Percentiles rank a stretch among this genome's conserved stretches.
Evolutionary conservation across 129 eudicot species (phyloP).

Genomic region (Calendula officinalis): DNA sequence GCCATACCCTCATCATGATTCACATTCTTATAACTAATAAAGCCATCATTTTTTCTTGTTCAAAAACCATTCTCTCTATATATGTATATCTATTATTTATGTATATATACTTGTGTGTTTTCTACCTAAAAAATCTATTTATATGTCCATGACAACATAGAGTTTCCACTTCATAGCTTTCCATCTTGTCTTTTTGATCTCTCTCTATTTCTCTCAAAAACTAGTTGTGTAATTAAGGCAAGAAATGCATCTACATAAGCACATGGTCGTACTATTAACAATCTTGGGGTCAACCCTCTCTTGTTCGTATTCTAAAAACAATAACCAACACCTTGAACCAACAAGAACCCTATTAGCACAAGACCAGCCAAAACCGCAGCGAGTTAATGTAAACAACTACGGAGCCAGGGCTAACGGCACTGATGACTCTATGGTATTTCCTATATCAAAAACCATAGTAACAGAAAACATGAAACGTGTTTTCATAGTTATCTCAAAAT

Average conservation of each 20-base stretch:
- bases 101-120: neutral
- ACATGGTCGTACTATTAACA: conserved; percentile 21
- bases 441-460: neutral
- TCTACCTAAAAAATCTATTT: conserved; percentile 21
- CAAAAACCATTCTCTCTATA: neutral
- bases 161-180: conserved; percentile 21
- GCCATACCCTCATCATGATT: conserved; percentile 36
- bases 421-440: conserved; percentile 50
- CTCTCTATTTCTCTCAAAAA: conserved; percentile 15
- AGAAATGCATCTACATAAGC: conserved; percentile 41
- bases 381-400: conserved; percentile 49
- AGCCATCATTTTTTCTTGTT: conserved; percentile 29
- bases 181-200: conserved; percentile 10
- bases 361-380: conserved; percentile 1
- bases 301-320: conserved; percentile 18
- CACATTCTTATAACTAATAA: conserved; percentile 32
- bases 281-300: conserved; percentile 33
- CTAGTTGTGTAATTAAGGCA: conserved; percentile 4
- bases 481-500: neutral
- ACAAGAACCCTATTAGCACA: conserved; percentile 22
- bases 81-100: neutral
- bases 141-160: conserved; percentile 23
- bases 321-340: conserved; percentile 11
- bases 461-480: conserved; percentile 12
- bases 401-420: conserved; percentile 55